Evolutionary conservation across 257 asterid genomes (phyloP), one percentile per base, ranked within the genome.

Genomic region (Plantago ovata): DNA sequence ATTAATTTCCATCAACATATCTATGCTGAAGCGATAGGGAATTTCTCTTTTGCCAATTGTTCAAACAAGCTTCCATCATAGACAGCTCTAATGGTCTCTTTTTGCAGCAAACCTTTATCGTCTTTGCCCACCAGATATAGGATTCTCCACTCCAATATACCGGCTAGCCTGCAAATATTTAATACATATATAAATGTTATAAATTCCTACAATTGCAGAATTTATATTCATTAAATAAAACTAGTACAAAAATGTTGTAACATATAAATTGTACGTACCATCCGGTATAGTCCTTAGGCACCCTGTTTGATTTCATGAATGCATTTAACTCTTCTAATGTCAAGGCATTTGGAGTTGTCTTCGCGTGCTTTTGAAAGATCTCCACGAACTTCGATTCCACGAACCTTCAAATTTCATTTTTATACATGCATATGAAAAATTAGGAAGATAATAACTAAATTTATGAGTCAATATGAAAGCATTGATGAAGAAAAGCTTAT

Each of bases 31-130:
- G n/a, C n/a, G n/a, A n/a, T n/a, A n/a, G n/a, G n/a, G n/a, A n/a
- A n/a, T 10, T 60, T 69, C 61, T 84, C 90, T 78, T 74, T 72
- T 3, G 79, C 95, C 94, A 92, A 70, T 55, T 42, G 68, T 7
- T 84, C 94, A 23, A 92, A 92, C 54, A 92, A 52, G 82, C 87
- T 85, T 56, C 98, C 98, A 58, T 92, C 98, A 14, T 65, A 92
- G 53, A 51, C 87, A 15, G 78, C 84, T 63, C 77, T 73, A 3
- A 92, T 21, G 0, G 72, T 79, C 3, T 85, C 93, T 65, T 82
- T 85, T 15, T 66, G 80, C 19, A 92, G 55, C 70, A 82, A 28
- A 0, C 98, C 96, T 0, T 80, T 38, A 44, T 85, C 41, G 49
- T 88, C 96, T 73, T 88, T 92, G 76, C 95, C 71, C 9, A 92